Conservation (phyloP, 208 protist genomes). For the Leishmania gerbilli region DNA sequence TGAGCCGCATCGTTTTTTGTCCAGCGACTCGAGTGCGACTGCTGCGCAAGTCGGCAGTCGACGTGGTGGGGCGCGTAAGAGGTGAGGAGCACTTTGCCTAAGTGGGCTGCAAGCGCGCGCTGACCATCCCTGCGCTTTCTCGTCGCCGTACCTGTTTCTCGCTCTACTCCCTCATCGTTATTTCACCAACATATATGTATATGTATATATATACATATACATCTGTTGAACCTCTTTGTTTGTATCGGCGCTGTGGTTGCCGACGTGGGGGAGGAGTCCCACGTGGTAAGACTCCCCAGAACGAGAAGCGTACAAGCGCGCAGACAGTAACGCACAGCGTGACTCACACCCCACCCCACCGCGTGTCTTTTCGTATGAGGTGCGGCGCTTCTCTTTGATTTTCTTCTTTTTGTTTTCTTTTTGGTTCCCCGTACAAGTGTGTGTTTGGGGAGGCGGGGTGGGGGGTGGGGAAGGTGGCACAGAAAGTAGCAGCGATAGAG, state of each 20-base stretch:
- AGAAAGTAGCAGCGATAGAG: not conserved
- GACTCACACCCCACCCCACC: not conserved
- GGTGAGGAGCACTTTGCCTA: not conserved
- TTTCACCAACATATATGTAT: not conserved
- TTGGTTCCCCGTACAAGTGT: not conserved
- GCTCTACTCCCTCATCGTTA: not conserved
- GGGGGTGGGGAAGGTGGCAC: no score
- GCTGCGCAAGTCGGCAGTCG: not conserved
- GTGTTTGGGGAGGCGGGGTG: not conserved
- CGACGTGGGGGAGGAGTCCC: not conserved
- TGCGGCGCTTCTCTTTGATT: not conserved
- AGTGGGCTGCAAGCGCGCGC: not conserved
- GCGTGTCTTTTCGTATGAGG: not conserved
- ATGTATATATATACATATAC: not conserved
- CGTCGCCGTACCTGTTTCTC: not conserved
- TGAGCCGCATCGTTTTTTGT: not conserved
- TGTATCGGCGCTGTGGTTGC: not conserved
- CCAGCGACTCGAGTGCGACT: not conserved
- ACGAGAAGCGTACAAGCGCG: not conserved
- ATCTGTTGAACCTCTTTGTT: not conserved
- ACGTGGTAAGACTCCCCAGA: not conserved
- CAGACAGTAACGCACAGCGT: not conserved
- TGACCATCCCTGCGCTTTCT: not conserved
- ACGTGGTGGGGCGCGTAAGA: not conserved
- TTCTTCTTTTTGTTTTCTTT: constrained; percentile 5